Base-by-base conservation (phyloP, 805 yeast species). In the Metschnikowia vanudenii region DNA sequence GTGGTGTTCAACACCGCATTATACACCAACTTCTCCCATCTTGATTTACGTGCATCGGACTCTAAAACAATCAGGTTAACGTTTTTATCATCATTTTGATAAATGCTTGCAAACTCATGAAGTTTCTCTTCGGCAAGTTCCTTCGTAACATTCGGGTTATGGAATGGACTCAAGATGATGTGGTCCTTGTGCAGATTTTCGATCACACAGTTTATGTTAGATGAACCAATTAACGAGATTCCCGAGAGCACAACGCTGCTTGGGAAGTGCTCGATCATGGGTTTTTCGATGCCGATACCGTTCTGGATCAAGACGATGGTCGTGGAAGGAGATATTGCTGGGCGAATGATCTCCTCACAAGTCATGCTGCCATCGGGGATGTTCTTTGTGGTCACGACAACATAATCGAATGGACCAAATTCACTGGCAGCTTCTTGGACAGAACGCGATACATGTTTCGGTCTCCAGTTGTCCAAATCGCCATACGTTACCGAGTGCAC, bases 261-360 rank as follows among this genome's bases (percentile, higher is more conserved):
- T 1, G 85, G 86, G 56, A 68, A 83, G 13, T 68, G 68, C n/a
- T 60, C 63, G 43, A 78, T 65, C 16, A 82, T 67, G 12, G 84
- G 82, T 51, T 71, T 68, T 46, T 81, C 88, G 43, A 80, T 73
- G 45, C 80, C 87, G 49, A 84, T 68, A 0, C 88, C 90, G 59
- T 82, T 84, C 62, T 84, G 89, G 43, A 84, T 65, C 45, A 85
- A 69, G 1, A 84, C 75, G 36, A 83, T 65, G 12, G 79, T 64
- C 5, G 84, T 75, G 31, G 64, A 62, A 4, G 43, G 45, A 2
- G 54, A 39, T 2, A 52, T 53, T 3, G 55, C 58, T 3, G 58
- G 58, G 2, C 77, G 28, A 31, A 76, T 64, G 31, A 75, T 68
- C 11, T 67, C 69, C 51, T 73, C 78, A 53, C 75, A 68, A 3